These are phyloP conservation scores for Suhomyces ambrosiae DNA, from an alignment of 1,139 yeast species.

Conservation along the genomic window DNA sequence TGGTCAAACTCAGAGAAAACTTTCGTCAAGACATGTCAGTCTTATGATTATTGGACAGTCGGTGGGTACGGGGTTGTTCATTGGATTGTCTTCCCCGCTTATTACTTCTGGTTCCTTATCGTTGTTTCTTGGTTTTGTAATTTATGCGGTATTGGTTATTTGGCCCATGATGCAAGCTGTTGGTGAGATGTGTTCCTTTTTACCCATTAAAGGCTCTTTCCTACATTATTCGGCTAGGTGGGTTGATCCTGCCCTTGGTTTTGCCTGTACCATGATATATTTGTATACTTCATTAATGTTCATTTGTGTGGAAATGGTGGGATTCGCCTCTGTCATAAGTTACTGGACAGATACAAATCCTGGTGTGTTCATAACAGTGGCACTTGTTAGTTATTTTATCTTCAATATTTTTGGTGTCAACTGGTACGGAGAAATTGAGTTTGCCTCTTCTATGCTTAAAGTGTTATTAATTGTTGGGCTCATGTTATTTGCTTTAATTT, in stretches of 20 bases:
- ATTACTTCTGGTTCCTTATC: constrained; percentile 41
- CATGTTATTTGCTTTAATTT: constrained; percentile 40
- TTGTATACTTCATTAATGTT: constrained; percentile 41
- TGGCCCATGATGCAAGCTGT: constrained; percentile 46
- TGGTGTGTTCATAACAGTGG: constrained; percentile 39
- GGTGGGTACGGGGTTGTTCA: constrained; percentile 52
- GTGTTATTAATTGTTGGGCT: constrained; percentile 42
- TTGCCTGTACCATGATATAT: constrained; percentile 40
- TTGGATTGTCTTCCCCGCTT: constrained; percentile 39
- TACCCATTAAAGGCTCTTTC: constrained; percentile 43
- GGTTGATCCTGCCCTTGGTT: constrained; percentile 45
- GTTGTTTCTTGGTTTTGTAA: constrained; percentile 37
- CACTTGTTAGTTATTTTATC: constrained; percentile 29
- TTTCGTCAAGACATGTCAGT: constrained; percentile 48
- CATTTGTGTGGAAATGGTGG: constrained; percentile 40
- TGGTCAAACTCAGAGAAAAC: constrained; percentile 40
- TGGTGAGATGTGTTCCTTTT: constrained; percentile 44
- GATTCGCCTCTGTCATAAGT: constrained; percentile 37
- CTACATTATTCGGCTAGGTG: constrained; percentile 41
- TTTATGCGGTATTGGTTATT: constrained; percentile 37
- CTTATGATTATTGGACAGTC: constrained; percentile 56
- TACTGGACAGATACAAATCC: constrained; percentile 45
- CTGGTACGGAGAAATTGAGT: constrained; percentile 46
- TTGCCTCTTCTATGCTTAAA: constrained; percentile 38
- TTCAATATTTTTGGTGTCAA: constrained; percentile 41